phyloP scores from a whole-genome alignment of 148 eudicot genomes.

The Beta vulgaris region DNA sequence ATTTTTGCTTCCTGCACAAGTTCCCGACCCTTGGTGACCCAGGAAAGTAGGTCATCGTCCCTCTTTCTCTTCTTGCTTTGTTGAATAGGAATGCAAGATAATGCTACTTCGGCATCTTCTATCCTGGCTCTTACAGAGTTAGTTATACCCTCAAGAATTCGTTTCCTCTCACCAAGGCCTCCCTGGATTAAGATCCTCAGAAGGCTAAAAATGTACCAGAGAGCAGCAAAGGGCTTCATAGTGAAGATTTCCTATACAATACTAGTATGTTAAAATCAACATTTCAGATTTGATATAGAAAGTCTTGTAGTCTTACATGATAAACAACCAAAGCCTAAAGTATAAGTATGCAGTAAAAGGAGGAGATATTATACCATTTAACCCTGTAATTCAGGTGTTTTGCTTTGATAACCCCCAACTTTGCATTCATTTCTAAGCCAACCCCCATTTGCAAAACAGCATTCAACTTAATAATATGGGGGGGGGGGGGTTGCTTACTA shows the following conservation, averaged over 20 bases:
- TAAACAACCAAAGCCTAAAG: no score
- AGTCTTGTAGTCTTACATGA: no score
- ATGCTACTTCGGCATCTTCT: not conserved
- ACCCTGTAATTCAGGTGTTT: no score
- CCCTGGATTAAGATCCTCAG: not conserved
- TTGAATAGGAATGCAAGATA: not conserved
- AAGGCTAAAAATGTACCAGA: not conserved
- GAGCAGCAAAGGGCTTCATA: not conserved
- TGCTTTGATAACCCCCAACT: no score
- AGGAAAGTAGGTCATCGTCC: not conserved
- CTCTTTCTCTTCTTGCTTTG: slow-evolving; percentile 10
- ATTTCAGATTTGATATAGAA: not conserved
- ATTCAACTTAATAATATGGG: no score
- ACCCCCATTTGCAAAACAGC: no score
- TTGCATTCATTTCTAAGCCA: no score
- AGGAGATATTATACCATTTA: no score
- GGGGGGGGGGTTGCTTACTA: no score
- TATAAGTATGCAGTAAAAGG: no score
- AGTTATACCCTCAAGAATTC: slow-evolving; percentile 1
- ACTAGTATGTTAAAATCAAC: not conserved
- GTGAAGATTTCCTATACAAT: not conserved
- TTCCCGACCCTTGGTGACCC: not conserved
- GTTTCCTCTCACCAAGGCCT: not conserved
- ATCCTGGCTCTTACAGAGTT: not conserved
- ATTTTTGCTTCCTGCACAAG: not conserved